Evolutionary conservation across 805 yeast species (phyloP), one percentile per base, ranked within the genome.

Genomic region (Sugiyamaella marilandica): DNA sequence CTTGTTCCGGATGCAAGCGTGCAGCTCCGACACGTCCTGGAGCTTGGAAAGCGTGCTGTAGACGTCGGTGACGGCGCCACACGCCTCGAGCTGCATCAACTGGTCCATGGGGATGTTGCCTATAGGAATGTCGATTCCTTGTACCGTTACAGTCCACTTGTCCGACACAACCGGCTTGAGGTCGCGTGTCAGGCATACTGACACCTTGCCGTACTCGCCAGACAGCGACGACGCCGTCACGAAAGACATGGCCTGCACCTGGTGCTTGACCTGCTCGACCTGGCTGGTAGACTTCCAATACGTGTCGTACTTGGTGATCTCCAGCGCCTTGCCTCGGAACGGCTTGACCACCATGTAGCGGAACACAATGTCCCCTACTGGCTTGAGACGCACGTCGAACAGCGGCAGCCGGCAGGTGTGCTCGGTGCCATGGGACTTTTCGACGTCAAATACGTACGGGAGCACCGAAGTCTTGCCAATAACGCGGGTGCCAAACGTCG

Each of bases 241-340:
- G 64, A 88, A 82, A 11, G 94, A 83, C 39, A 84, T 76, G 19
- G 74, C 70, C 45, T 66, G 68, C 24, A 54, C 69, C 52, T 50
- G 62, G 45, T 46, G 53, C 45, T 35, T 55, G 44, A 34, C 50
- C 56, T 59, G 58, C 47, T 65, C 72, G 41, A 73, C 68, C 37
- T 80, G 80, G 44, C 84, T 79, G 0, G 97, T 87, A 0, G 96
- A 84, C 69, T 91, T 94, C 99, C 99, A 92, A 70, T 92, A 92
- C 0, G 98, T 92, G 64, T 91, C 97, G 65, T 87, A 90, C 71
- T 89, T 88, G 10, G 95, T 84, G 41, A 95, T 85, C 67, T 91
- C 97, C 54, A 92, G 72, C 3, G 95, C 85, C 39, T 67, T 70
- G 5, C 97, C 97, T 5, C 83, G 75, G 65, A 85, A 94, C n/a